These are phyloP conservation scores for Boletus bicolor DNA, from an alignment of 768 basidiomycete species.

Conservation along the genomic window DNA sequence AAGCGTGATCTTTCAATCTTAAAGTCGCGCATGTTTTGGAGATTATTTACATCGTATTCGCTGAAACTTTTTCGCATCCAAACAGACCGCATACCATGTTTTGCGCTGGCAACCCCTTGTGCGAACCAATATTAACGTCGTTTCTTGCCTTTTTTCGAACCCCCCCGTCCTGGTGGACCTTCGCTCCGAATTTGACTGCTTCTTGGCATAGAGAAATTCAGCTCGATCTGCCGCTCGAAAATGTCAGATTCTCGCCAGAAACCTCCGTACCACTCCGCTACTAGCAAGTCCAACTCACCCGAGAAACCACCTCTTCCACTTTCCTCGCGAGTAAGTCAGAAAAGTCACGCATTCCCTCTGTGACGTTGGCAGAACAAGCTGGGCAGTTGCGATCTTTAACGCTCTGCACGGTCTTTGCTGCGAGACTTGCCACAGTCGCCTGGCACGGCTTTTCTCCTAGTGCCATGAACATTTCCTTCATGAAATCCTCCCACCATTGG, in stretches of 20 bases:
- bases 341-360: slow-evolving; percentile 17
- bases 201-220: not conserved
- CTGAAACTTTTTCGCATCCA: not conserved
- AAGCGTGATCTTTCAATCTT: not conserved
- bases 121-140: not conserved
- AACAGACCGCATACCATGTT: not conserved
- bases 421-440: not conserved
- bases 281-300: slow-evolving; percentile 1
- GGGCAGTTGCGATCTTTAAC: not conserved
- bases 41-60: not conserved
- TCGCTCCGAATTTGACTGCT: too few species aligned
- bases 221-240: not conserved
- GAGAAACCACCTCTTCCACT: slow-evolving; percentile 12
- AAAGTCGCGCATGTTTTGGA: not conserved
- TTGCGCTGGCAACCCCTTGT: not conserved
- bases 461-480: slow-evolving; percentile 5
- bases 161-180: not conserved
- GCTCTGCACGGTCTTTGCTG: not conserved
- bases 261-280: too few species aligned
- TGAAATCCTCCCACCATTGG: slow-evolving; percentile 24
- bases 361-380: not conserved
- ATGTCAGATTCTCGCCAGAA: not conserved
- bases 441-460: slow-evolving; percentile 22
- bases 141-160: not conserved
- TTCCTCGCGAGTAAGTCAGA: slow-evolving; percentile 6